Conservation (phyloP, 345 rosid species). For the Brassica rapa region DNA sequence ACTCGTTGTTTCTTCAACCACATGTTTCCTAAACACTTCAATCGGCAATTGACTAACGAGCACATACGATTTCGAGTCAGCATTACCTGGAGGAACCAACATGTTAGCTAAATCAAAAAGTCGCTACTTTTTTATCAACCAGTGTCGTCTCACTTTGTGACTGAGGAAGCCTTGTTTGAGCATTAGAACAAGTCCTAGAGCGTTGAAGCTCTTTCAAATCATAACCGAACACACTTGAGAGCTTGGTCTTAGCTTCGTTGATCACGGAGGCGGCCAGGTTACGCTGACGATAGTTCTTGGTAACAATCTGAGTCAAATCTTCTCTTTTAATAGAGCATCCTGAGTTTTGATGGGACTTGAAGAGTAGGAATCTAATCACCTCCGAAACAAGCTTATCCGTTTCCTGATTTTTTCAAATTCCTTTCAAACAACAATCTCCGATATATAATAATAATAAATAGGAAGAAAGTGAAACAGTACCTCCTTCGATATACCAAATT, state of each 20-base stretch:
- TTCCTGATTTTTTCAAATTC: slow-evolving; percentile 45
- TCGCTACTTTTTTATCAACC: background rate
- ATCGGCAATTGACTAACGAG: slow-evolving; percentile 71
- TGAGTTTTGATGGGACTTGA: slow-evolving; percentile 72
- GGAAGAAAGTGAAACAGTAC: slow-evolving; percentile 28
- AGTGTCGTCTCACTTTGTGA: slow-evolving; percentile 47
- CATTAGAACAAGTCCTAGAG: slow-evolving; percentile 53
- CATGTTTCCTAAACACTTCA: slow-evolving; percentile 55
- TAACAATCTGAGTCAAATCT: slow-evolving; percentile 81
- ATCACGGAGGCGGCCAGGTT: slow-evolving; percentile 62
- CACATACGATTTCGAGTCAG: slow-evolving; percentile 76
- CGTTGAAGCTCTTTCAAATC: slow-evolving; percentile 84
- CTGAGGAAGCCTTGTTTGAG: slow-evolving; percentile 58
- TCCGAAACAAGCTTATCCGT: slow-evolving; percentile 91
- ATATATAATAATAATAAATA: background rate
- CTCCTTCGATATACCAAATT: slow-evolving; percentile 73
- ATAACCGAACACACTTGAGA: slow-evolving; percentile 65
- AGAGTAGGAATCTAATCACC: slow-evolving; percentile 74
- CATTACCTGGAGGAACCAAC: slow-evolving; percentile 41
- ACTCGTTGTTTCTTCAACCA: slow-evolving; percentile 33
- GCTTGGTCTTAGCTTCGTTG: slow-evolving; percentile 69
- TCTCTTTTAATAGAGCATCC: slow-evolving; percentile 90
- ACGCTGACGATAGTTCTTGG: slow-evolving; percentile 71
- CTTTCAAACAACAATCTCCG: background rate
- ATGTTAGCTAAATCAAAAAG: background rate